These are phyloP conservation scores for Aspergillus cavernicola DNA, from an alignment of 495 filamentous ascomycete species.

Conservation along the genomic window DNA sequence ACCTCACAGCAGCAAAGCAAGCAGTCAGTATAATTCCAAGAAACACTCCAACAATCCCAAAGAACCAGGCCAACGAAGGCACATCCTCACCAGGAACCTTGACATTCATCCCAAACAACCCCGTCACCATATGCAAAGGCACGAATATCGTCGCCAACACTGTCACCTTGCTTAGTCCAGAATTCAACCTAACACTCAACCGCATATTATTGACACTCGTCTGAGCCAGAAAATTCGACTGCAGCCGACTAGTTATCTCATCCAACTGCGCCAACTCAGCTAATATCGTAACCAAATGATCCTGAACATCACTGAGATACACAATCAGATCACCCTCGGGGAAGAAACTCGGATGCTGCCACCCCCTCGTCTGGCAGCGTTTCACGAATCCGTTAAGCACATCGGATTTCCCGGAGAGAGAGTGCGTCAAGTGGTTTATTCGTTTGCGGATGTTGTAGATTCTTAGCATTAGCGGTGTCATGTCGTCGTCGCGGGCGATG, in stretches of 20 bases:
- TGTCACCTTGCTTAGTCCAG: conserved; percentile 83
- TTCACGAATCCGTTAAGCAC: conserved; percentile 96
- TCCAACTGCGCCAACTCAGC: conserved; percentile 85
- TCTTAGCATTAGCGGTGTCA: conserved; percentile 69
- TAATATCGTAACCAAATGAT: conserved; percentile 97
- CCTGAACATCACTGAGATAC: conserved; percentile 92
- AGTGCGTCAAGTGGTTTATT: conserved; percentile 81
- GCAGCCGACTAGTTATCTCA: conserved; percentile 83
- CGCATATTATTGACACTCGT: conserved; percentile 79
- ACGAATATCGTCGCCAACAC: conserved; percentile 90
- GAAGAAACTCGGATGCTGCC: conserved; percentile 65
- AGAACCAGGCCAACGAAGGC: conserved; percentile 63
- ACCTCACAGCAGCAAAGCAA: conserved; percentile 34
- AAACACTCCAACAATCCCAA: conserved; percentile 68
- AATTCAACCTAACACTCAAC: conserved; percentile 69
- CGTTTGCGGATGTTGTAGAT: conserved; percentile 85
- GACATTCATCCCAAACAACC: conserved; percentile 97
- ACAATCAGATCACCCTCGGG: conserved; percentile 86
- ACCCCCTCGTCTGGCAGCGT: conserved; percentile 75
- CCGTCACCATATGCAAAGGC: conserved; percentile 84
- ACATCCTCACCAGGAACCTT: conserved; percentile 62
- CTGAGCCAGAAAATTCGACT: conserved; percentile 90
- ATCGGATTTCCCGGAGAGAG: conserved; percentile 87
- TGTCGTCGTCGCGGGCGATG: conserved; percentile 78
- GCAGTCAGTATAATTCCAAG: conserved; percentile 50